Base-by-base conservation (phyloP, 1,284 basidiomycete species). In the Puccinia triticina region DNA sequence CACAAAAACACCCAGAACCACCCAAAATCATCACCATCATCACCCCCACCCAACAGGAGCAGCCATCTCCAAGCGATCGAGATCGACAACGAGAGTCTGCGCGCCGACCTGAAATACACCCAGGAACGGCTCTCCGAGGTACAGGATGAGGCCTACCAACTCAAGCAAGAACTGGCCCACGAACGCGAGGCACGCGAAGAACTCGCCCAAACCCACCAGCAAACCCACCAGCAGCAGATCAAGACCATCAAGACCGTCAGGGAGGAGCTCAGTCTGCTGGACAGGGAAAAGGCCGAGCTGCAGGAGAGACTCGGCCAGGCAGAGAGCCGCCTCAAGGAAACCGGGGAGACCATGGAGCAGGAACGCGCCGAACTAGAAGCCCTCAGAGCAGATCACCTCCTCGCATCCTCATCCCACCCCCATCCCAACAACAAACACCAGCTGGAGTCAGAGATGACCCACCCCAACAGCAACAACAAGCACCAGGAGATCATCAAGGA, bases 71-170 rank as follows among this genome's bases (percentile, higher is more conserved):
- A 66, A 50, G 59, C 77, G 11, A 43, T 78, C 40, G 59, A 78
- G 26, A 78, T 78, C 50, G 77, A 78, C 50, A 78, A 78, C 50
- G 77, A 78, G 50, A 78, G 77, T 16, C 64, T 78, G 50, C 67
- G 55, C 53, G 77, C 77, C 5, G 77, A 78, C 67, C 64, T 78
- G 11, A 78, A 78, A n/a, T 53, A 78, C 50, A 78, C 37, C 37
- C 40, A 78, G 59, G 77, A 78, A 43, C n/a, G 61, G 18, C 53
- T 78, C 23, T 46, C 43, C 1, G 59, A n/a, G 26, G 43, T 69
- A 40, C 59, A 78, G 64, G 77, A 78, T 78, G 37, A 78, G 48
- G 40, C 59, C 32, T 78, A 78, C 50, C 55, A 78, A 78, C 26
- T 69, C 2, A 78, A 78, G 53, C 61, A 78, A 48, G 61, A 78